Base-by-base conservation (phyloP, 768 basidiomycete species). In the Suillus plorans region DNA sequence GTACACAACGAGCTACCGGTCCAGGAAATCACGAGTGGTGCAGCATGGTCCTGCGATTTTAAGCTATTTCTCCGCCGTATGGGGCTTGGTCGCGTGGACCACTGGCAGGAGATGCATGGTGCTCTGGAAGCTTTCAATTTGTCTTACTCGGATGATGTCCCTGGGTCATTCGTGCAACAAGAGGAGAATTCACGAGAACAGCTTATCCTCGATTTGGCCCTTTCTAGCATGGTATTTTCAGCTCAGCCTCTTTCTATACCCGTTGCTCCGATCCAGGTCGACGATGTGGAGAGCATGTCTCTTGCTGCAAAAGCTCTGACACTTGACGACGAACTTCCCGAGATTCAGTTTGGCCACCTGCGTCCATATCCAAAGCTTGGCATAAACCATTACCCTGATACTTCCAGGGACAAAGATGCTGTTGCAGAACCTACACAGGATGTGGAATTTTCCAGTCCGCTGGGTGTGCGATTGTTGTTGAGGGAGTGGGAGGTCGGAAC, bases 401-500 rank as follows among this genome's bases (percentile, higher is more conserved):
- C 63, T 50, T 73, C 63, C 12, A 64, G 70, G 10, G 73, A 70
- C 13, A 69, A 72, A 16, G 74, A 74, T 18, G 66, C 60, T 36
- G 69, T 69, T 6, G 25, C 49, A 47, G 59, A 64, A 25, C n/a
- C 49, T 6, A 52, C 64, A 25, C 66, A 69, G 18, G 67, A 72
- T 18, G 34, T 64, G 14, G 64, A 68, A 34, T 67, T 81, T 22
- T 71, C 72, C 37, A 76, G 71, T 67, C 82, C 87, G 0, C 73
- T 81, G 4, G 89, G 89, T 3, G 86, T 89, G 12, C 81, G 88
- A 36, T 78, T 88, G 25, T 79, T 94, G 47, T 73, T 94, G 63
- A 81, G 83, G 63, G 89, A 90, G 50, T 94, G 92, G 92, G 80
- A 85, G 59, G 65, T 85, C 28, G 86, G 88, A 14, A 67, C 76